These are phyloP conservation scores for Odontarrhena argentea DNA, from an alignment of 345 rosid species.

Conservation along the genomic window DNA sequence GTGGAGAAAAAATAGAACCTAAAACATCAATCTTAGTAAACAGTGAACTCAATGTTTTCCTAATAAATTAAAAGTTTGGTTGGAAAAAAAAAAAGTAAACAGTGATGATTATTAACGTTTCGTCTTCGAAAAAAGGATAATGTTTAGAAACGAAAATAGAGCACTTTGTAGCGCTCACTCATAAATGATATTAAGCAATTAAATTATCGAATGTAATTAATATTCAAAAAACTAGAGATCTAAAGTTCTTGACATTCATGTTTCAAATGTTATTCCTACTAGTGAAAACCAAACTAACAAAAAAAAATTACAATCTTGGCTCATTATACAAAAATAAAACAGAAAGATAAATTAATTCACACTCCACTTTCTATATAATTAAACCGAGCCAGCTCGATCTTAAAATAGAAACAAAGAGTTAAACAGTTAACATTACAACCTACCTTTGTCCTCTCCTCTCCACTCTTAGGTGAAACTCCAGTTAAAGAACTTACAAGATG, in stretches of 20 bases:
- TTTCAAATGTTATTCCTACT: neutral
- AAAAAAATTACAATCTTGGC: neutral
- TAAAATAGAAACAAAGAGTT: slow-evolving; percentile 37
- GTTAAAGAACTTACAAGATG: slow-evolving; percentile 30
- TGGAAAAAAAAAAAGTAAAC: no score
- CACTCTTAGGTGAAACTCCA: slow-evolving; percentile 11
- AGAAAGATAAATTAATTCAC: slow-evolving; percentile 13
- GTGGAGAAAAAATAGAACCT: neutral
- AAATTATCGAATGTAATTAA: no score
- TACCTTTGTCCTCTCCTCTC: slow-evolving; percentile 16
- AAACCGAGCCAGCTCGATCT: slow-evolving; percentile 22
- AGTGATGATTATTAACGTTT: slow-evolving; percentile 4
- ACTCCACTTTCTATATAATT: slow-evolving; percentile 35
- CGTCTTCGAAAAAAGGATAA: no score
- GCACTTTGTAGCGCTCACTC: neutral
- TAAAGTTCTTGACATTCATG: neutral
- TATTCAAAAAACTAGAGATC: slow-evolving; percentile 1
- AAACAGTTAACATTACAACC: slow-evolving; percentile 7
- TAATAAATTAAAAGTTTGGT: no score
- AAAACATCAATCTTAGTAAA: neutral
- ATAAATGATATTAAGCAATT: neutral
- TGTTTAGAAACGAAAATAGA: neutral
- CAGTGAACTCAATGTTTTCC: no score
- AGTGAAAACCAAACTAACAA: neutral
- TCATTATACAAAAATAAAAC: neutral